Evolutionary conservation across 768 basidiomycete species (phyloP).

Genomic region (Antrodiella citrinella): DNA sequence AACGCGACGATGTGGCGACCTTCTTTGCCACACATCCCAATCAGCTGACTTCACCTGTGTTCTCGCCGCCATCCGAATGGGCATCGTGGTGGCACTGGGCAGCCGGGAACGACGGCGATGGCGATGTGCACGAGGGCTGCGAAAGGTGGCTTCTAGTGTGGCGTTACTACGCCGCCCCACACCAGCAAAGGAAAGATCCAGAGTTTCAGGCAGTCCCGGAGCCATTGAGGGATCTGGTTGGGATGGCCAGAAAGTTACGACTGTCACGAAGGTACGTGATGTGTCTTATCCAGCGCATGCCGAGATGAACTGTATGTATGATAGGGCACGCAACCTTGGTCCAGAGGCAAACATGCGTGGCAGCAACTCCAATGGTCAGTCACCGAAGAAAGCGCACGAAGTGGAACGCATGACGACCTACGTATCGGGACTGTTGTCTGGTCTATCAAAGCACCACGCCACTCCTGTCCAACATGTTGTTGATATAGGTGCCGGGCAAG

Average conservation of each 20-base stretch:
- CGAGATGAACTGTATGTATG: not conserved
- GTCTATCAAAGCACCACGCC: constrained; percentile 4
- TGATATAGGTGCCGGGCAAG: constrained; percentile 71
- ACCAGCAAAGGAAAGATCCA: not conserved
- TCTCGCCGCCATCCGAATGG: constrained; percentile 13
- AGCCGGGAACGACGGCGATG: not conserved
- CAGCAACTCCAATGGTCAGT: constrained; percentile 40
- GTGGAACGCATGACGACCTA: constrained; percentile 56
- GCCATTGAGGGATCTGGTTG: constrained; percentile 9
- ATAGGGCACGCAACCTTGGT: not conserved
- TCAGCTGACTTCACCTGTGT: constrained; percentile 3
- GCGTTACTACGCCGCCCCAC: constrained; percentile 7
- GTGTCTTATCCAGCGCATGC: not conserved
- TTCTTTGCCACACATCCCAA: constrained; percentile 12
- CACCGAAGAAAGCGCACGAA: constrained; percentile 72
- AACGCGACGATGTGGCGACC: not conserved
- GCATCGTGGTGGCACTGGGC: constrained; percentile 22
- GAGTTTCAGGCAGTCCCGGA: constrained; percentile 7
- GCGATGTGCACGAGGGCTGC: not conserved
- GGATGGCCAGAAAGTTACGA: constrained; percentile 5
- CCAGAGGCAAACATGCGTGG: not conserved
- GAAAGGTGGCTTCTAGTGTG: constrained; percentile 15
- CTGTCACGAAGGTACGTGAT: not conserved
- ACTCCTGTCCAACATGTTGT: constrained; percentile 39
- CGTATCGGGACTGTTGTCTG: constrained; percentile 29